Base-by-base conservation (phyloP, 768 basidiomycete species). In the Xanthoconium purpureum region DNA sequence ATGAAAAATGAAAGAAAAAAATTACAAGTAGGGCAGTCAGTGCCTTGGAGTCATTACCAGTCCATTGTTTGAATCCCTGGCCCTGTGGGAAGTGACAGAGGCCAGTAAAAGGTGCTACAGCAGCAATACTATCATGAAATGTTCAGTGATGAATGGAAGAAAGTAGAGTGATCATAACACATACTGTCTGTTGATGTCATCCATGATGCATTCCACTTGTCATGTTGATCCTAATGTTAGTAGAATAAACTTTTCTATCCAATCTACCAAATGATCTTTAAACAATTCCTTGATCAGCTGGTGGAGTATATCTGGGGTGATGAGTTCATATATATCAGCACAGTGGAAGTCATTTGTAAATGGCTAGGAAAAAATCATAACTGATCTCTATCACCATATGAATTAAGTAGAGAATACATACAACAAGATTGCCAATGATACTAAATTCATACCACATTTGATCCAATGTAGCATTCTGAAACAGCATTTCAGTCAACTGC, bases 401-500 rank as follows among this genome's bases (percentile, higher is more conserved):
- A 49, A 6, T 37, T 12, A 5, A 24, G 44, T 33, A 44, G 44
- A 37, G 35, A 18, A 24, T 20, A 69, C 24, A 13, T 45, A 74
- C 66, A 6, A 65, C 33, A 42, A 73, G 38, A n/a, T 69, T 67
- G 1, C 35, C 36, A 14, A 64, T 52, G 6, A 73, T 45, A 1
- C 71, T 71, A 55, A 61, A 72, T 5, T 62, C 40, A 36, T 70
- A 56, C 70, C 70, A 72, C 30, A 74, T 43, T 4, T 38, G 30
- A 18, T 50, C 51, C 9, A 60, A 52, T 3, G 18, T 17, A 7
- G 42, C 28, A 10, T 55, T 44, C n/a, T 55, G 32, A 43, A 51
- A 28, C 4, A 51, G 36, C 3, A 14, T 51, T 8, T 53, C 9
- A 2, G 52, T 54, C 36, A 54, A 9, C 14, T 0, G 7, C 36